These are phyloP conservation scores for Ustilago xerochloae DNA, from an alignment of 1,284 basidiomycete species.

Conservation along the genomic window DNA sequence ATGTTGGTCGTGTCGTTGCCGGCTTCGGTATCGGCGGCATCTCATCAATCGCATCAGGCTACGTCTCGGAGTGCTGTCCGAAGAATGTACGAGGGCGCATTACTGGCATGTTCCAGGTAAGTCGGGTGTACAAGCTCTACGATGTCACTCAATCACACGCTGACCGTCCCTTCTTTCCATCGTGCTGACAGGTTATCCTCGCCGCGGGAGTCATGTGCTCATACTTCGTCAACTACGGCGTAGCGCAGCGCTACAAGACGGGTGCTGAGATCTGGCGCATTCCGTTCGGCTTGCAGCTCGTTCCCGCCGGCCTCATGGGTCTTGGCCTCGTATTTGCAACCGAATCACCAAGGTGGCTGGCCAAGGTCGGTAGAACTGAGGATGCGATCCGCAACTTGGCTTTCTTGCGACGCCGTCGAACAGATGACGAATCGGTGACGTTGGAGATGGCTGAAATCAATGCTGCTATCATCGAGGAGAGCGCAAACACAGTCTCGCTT, in stretches of 20 bases:
- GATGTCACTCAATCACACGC: too few relatives aligned
- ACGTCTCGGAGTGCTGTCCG: slow-evolving; percentile 56
- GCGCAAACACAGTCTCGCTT: slow-evolving; percentile 67
- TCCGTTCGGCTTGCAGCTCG: slow-evolving; percentile 80
- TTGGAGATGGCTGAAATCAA: slow-evolving; percentile 69
- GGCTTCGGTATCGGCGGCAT: slow-evolving; percentile 18
- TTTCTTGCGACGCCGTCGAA: slow-evolving; percentile 68
- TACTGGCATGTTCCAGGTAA: slow-evolving; percentile 69
- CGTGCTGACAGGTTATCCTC: slow-evolving; percentile 9
- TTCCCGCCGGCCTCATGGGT: slow-evolving; percentile 81
- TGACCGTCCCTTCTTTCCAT: too few relatives aligned
- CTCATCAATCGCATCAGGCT: slow-evolving; percentile 56
- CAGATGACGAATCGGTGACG: slow-evolving; percentile 65
- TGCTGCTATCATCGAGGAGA: slow-evolving; percentile 56
- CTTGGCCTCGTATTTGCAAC: slow-evolving; percentile 78
- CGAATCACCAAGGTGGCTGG: slow-evolving; percentile 70
- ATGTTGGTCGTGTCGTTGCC: slow-evolving; percentile 7
- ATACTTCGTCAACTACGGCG: slow-evolving; percentile 73
- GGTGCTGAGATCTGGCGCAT: slow-evolving; percentile 76
- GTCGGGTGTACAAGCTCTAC: too few relatives aligned
- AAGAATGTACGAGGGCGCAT: slow-evolving; percentile 64
- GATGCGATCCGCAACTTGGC: slow-evolving; percentile 68
- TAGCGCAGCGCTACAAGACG: slow-evolving; percentile 70
- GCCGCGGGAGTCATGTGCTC: slow-evolving; percentile 68
- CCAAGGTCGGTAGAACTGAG: slow-evolving; percentile 68